Evolutionary conservation across 2,329 filamentous ascomycete genomes (phyloP).

Genomic region (Sclerotinia spermophila): DNA sequence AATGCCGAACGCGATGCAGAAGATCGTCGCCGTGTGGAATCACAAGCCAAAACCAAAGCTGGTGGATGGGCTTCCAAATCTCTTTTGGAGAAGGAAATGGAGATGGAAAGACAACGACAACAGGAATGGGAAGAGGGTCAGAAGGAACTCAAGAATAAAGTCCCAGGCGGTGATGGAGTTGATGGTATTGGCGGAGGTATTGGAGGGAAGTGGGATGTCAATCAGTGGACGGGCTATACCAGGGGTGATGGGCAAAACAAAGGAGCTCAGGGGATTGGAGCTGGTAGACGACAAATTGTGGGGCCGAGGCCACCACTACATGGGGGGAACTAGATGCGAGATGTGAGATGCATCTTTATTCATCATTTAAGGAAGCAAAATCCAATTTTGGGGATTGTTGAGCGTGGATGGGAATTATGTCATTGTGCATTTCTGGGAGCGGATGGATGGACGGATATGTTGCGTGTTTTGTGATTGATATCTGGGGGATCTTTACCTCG

Average conservation of each 20-base stretch:
- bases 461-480: slow-evolving; percentile 9
- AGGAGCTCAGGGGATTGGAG: slow-evolving; percentile 62
- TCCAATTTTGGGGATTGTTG: background rate
- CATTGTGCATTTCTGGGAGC: background rate
- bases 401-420: background rate
- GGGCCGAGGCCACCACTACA: slow-evolving; percentile 61
- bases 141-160: slow-evolving; percentile 51
- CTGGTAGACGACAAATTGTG: slow-evolving; percentile 72
- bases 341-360: background rate
- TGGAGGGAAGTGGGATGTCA: slow-evolving; percentile 63
- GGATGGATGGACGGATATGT: background rate
- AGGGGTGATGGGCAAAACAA: slow-evolving; percentile 73
- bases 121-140: slow-evolving; percentile 71
- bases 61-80: slow-evolving; percentile 52
- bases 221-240: slow-evolving; percentile 60
- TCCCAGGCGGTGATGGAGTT: slow-evolving; percentile 46
- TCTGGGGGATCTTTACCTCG: background rate
- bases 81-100: slow-evolving; percentile 58
- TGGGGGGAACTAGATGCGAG: background rate
- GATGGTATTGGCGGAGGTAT: slow-evolving; percentile 66
- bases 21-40: slow-evolving; percentile 45
- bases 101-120: slow-evolving; percentile 56
- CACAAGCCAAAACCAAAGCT: slow-evolving; percentile 50
- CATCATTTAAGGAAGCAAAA: background rate
- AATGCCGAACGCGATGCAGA: slow-evolving; percentile 49